Base-by-base conservation (phyloP, 441 rosid species). In the Populus tomentosa region DNA sequence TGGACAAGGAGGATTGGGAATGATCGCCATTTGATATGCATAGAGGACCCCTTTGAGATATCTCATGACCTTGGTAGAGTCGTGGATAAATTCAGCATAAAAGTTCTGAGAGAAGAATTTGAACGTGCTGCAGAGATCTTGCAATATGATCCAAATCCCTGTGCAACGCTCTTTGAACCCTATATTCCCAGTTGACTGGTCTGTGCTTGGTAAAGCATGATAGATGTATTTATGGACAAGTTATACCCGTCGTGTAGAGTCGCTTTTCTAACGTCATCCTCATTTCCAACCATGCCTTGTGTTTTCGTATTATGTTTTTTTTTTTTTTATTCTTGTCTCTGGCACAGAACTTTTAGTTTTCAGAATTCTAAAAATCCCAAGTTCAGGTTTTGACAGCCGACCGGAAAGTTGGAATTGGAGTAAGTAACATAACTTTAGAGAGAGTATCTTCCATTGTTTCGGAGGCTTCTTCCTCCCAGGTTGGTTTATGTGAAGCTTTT, bases 1-100 rank as follows among this genome's bases (percentile, higher is more conserved):
- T 93, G 99, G 99, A 93, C 98, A 33, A 90, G 97, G 78, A 90
- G 99, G 82, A 78, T 92, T 2, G 98, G 97, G 80, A 95, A 95
- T 53, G 99, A 95, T 79, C 89, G 98, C 10, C 99, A 95, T 84
- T 84, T 95, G 90, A 95, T 95, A 85, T 93, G 99, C 92, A 95
- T 95, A 80, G 99, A 95, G 86, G 99, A 95, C 82, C 99, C 99
- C 0, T 95, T 95, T 46, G 94, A 87, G 87, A 80, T 78, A 72
- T 81, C 87, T 69, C 99, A 95, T 67, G 98, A 95, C 81, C 91
- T 95, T 65, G 99, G 99, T 6, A 89, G 98, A 66, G 98, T 95
- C 16, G 99, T 95, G 78, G 98, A 93, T 79, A 93, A 90, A 85
- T 86, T 80, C 84, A 93, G 97, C 87, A 91, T 95, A 70, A 81